Evolutionary conservation across 306 rosid genomes (phyloP), one percentile per base, ranked within the genome.

Genomic region (Herpetospermum pedunculosum): DNA sequence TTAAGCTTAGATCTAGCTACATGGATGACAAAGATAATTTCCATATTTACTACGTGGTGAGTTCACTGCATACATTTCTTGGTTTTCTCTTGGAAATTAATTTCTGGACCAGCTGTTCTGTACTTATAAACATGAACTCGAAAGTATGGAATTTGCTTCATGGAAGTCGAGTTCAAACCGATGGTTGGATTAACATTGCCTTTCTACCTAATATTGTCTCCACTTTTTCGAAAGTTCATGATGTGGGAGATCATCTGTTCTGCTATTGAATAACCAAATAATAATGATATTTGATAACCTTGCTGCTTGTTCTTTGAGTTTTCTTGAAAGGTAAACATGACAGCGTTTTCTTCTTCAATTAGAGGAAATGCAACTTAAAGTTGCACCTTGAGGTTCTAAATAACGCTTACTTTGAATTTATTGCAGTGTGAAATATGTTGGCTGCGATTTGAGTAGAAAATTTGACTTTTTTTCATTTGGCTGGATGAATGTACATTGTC

Each of bases 21-120:
- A 90, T 86, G 89, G 91, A 78, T 30, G 89, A 83, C 75, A 87
- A 86, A 71, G 96, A 90, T 75, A 87, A 87, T 74, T 86, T 90
- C 55, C 78, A 86, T n/a, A 83, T 83, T 53, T 83, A 84, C 83
- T 86, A 81, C 32, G 92, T 90, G 84, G 96, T 88, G 41, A 84
- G 85, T 74, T 74, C 37, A 26, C 38, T 5, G 73, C 72, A 16
- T 25, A 44, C 7, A 0, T 58, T 58, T 58, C 12, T 58, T 58
- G 4, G 65, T 68, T 44, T 26, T 63, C 13, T 29, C 19, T 57
- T 60, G 68, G 43, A 30, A 18, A 60, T 59, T 40, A 41, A 23
- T 40, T 67, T 11, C 12, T 40, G 35, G 19, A 67, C 23, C 34
- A 41, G 19, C 6, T 13, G 11, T 23, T 67, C 35, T 64, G 35